Conservation (phyloP, 805 yeast species). For the Candida chilensis region DNA sequence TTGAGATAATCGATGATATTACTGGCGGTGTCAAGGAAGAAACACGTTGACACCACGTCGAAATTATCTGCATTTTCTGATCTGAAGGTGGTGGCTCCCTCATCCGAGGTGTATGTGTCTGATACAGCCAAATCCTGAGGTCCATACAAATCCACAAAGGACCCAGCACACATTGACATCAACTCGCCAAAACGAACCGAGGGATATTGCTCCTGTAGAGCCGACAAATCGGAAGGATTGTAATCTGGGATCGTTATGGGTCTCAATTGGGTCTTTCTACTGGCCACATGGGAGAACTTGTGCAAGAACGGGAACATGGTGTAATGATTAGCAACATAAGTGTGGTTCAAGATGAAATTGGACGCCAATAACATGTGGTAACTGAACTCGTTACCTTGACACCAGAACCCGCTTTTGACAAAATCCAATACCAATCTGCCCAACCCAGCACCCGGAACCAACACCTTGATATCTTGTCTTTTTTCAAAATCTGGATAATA, state of each 20-base stretch:
- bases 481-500: slow-evolving; percentile 23
- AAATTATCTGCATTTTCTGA: slow-evolving; percentile 22
- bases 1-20: slow-evolving; percentile 49
- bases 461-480: slow-evolving; percentile 30
- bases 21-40: slow-evolving; percentile 56
- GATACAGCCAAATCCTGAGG: slow-evolving; percentile 26
- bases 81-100: slow-evolving; percentile 31
- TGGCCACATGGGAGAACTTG: slow-evolving; percentile 33
- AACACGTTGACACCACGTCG: slow-evolving; percentile 43
- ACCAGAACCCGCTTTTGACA: slow-evolving; percentile 43
- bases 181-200: slow-evolving; percentile 33
- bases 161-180: slow-evolving; percentile 69
- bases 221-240: slow-evolving; percentile 27
- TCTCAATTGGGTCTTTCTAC: slow-evolving; percentile 37
- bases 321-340: slow-evolving; percentile 25
- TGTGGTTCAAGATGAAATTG: slow-evolving; percentile 41
- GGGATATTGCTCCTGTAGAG: slow-evolving; percentile 21
- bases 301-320: slow-evolving; percentile 48
- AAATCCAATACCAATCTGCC: slow-evolving; percentile 52
- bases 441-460: slow-evolving; percentile 60
- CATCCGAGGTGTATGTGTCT: slow-evolving; percentile 24
- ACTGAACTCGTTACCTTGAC: slow-evolving; percentile 63
- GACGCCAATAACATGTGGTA: slow-evolving; percentile 57
- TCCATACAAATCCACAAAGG: slow-evolving; percentile 61
- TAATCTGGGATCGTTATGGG: slow-evolving; percentile 46